Percentiles rank a stretch among this genome's conserved stretches.
These are phyloP conservation scores for Angomonas ambiguus DNA, from an alignment of 208 protist genomes.

Conservation along the genomic window DNA sequence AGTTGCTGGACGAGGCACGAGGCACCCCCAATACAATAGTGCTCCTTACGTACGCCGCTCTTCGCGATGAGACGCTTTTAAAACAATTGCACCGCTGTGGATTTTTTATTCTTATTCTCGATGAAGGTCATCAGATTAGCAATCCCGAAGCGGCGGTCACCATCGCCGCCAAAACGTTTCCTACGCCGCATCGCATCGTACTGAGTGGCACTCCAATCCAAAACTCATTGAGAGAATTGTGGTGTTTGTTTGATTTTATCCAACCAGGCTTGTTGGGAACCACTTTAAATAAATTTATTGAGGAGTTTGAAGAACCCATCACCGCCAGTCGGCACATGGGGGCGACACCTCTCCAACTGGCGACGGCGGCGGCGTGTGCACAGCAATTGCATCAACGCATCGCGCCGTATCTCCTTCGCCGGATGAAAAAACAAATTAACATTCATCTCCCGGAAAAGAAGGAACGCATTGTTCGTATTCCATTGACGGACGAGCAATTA, in stretches of 20 bases:
- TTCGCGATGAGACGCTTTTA: slow-evolving; percentile 64
- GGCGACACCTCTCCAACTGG: slow-evolving; percentile 82
- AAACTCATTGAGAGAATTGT: slow-evolving; percentile 98
- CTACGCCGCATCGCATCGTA: slow-evolving; percentile 93
- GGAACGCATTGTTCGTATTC: slow-evolving; percentile 96
- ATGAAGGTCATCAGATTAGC: slow-evolving; percentile 97
- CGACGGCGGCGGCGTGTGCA: slow-evolving; percentile 94
- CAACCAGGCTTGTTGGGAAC: slow-evolving; percentile 93
- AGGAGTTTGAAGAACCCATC: slow-evolving; percentile 83
- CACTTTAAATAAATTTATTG: slow-evolving; percentile 69
- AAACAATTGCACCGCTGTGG: slow-evolving; percentile 32
- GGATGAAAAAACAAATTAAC: slow-evolving; percentile 94
- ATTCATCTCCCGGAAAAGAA: slow-evolving; percentile 91
- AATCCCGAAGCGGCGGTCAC: slow-evolving; percentile 96
- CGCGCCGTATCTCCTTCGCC: slow-evolving; percentile 93
- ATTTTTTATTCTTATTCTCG: slow-evolving; percentile 96
- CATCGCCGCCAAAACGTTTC: slow-evolving; percentile 91
- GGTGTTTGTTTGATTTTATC: slow-evolving; percentile 99
- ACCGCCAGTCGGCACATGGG: slow-evolving; percentile 89
- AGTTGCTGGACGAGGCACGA: slow-evolving; percentile 47
- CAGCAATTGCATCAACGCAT: slow-evolving; percentile 91
- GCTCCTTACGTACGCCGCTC: slow-evolving; percentile 92
- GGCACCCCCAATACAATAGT: slow-evolving; percentile 70
- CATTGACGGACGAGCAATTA: slow-evolving; percentile 91
- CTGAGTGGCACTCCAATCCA: slow-evolving; percentile 97